Percentiles rank a stretch among this genome's conserved stretches.
Evolutionary conservation across 2,329 filamentous ascomycete genomes (phyloP).

Genomic region (Diaporthe sp.): DNA sequence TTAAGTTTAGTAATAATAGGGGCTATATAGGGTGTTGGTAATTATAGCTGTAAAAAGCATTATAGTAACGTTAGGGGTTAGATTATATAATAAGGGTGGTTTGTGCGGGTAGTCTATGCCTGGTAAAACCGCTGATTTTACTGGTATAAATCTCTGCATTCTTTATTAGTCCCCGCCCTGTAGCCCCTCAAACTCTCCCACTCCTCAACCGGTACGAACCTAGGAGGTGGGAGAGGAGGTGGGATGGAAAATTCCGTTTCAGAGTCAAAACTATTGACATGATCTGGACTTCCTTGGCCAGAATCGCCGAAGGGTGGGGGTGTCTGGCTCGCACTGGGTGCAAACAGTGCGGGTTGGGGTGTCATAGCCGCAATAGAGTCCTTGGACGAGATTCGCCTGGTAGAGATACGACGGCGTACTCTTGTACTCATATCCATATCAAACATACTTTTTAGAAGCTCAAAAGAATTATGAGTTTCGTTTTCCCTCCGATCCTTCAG

Average conservation of each 20-base stretch:
- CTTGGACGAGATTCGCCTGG: background rate
- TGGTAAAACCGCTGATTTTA: no score
- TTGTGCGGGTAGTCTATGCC: fast-evolving
- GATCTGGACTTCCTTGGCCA: background rate
- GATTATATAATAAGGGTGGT: no score
- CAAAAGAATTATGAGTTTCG: background rate
- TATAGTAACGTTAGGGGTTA: no score
- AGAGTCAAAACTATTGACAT: background rate
- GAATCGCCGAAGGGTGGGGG: background rate
- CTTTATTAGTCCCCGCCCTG: background rate
- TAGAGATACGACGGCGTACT: background rate
- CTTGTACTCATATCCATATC: background rate
- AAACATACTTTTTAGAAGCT: background rate
- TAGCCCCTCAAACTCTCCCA: background rate
- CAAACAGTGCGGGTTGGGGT: background rate
- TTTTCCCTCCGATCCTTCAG: no score
- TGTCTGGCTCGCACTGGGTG: background rate
- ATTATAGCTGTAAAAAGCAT: fast-evolving
- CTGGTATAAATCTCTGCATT: no score
- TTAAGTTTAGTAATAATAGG: no score
- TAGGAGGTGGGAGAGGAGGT: background rate
- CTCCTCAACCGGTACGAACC: background rate
- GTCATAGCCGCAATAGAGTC: no score
- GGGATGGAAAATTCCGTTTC: background rate
- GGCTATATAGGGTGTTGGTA: no score